Base-by-base conservation (phyloP, 2,329 filamentous ascomycete genomes). In the Davidsoniella neocaledoniae region DNA sequence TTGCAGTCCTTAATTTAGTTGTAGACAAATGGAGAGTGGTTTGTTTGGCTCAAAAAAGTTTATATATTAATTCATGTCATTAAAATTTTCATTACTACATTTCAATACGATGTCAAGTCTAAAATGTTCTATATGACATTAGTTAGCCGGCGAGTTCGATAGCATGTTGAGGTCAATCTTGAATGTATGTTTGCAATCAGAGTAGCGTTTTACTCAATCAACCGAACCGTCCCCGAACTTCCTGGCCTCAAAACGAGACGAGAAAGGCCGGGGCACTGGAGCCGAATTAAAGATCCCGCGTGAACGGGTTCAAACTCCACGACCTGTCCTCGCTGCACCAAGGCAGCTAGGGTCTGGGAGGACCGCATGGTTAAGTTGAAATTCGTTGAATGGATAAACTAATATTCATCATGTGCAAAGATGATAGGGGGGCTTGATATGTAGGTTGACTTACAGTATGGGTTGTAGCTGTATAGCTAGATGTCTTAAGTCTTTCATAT, bases 371-470 rank as follows among this genome's bases (percentile, higher is more conserved):
- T 69, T 63, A 67, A 66, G 65, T 73, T 70, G 73, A 72, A 14
- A 63, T 70, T 82, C 72, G 76, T 80, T 74, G 79, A 83, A 83
- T 83, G 79, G 79, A 83, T 82, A 79, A 77, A 77, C 79, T 78
- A 67, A 12, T 62, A 62, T 55, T 67, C 63, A 67, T 67, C 63
- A 66, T 61, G 52, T 54, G 45, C 45, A 51, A 42, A 43, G 12
- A 14, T 16, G 43, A 10, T 12, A 17, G 3, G 26, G 7, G 33
- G 10, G 12, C 7, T 14, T n/a, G 7, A 14, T 9, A 33, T 9
- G 29, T 9, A 33, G 29, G 29, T 33, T 9, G 2, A 33, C 29
- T 33, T 33, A 33, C 29, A 33, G 29, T 33, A 9, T 9, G 12
- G 12, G 29, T 12, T 33, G 2, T 12, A 33, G 29, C 29, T 33